A percentile compares a stretch with the other conserved stretches of the same genome.
These are phyloP conservation scores for Blastobotrys petasosporus DNA, from an alignment of 1,139 yeast species.

Conservation along the genomic window DNA sequence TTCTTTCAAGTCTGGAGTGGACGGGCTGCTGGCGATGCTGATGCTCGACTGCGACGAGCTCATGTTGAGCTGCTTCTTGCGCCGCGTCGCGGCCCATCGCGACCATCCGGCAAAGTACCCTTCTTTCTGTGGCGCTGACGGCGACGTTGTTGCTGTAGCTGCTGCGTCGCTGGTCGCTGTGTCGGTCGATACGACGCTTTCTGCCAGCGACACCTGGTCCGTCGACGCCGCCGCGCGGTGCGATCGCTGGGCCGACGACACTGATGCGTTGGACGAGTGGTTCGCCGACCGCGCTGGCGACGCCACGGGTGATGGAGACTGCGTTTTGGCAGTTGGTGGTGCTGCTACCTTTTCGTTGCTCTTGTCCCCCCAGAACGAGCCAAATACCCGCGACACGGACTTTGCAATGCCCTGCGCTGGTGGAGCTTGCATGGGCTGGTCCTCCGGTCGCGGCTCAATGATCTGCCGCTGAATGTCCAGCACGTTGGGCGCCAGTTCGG, in stretches of 20 bases:
- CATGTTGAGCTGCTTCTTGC: constrained; percentile 11
- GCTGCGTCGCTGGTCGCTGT: constrained; percentile 5
- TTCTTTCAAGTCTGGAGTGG: background rate
- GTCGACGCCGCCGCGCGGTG: constrained; percentile 11
- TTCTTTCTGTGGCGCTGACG: constrained; percentile 9
- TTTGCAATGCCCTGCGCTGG: constrained; percentile 26
- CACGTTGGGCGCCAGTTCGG: constrained; percentile 12
- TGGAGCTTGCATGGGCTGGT: constrained; percentile 11
- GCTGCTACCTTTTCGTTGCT: background rate
- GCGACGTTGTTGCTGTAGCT: constrained; percentile 11
- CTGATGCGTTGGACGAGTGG: background rate
- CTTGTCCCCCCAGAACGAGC: constrained; percentile 27
- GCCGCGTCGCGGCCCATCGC: constrained; percentile 27
- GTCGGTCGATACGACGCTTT: constrained; percentile 9
- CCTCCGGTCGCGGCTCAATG: constrained; percentile 16
- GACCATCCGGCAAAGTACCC: constrained; percentile 26
- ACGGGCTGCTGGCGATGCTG: background rate
- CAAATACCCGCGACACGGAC: constrained; percentile 27
- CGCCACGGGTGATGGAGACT: background rate
- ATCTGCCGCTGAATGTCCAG: constrained; percentile 17
- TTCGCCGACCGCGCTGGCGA: background rate
- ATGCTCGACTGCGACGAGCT: too few relatives aligned
- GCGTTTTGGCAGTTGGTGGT: background rate
- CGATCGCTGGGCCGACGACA: background rate
- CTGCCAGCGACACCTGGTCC: constrained; percentile 14